Evolutionary conservation across 2,329 filamentous ascomycete genomes (phyloP), one percentile per base, ranked within the genome.

Genomic region (Alternaria sp.): DNA sequence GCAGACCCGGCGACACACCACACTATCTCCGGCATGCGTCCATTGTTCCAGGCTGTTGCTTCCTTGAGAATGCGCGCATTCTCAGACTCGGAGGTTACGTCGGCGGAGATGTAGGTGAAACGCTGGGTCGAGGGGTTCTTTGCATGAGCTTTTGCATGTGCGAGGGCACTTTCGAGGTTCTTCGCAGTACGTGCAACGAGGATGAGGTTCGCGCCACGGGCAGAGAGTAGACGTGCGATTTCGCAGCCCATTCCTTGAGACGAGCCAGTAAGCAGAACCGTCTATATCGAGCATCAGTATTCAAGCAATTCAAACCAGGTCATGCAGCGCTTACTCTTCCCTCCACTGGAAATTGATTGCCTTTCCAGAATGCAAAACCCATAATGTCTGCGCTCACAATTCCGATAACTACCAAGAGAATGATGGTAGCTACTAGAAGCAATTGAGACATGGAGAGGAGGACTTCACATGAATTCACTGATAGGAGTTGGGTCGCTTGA

Each of bases 191-290:
- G 90, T 13, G 94, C 89, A 50, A 97, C 89, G 64, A 98, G 88
- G 62, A 96, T 86, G 54, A 99, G 77, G 77, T 93, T 92, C 59
- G 95, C 94, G 45, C 95, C 95, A 77, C 93, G 93, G 49, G 85
- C 81, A 3, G 94, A 85, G 42, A 99, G 86, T 66, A 93, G 84
- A 51, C 86, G 84, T 5, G 89, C 93, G 21, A 89, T 86, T 51
- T 87, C 87, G 67, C 88, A 87, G 59, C 95, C 95, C 90, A 97
- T 92, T 57, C 95, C 95, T 73, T 97, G 91, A 0, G 95, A 97
- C 31, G 89, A 93, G 45, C 95, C 95, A 0, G 95, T 99, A 51
- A 99, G 82, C 54, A 98, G 82, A 51, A 96, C 84, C 2, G 93
- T 97, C 93, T 97, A 68, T 11, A 1, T 21, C 2, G 2, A 4